Percentiles rank a stretch among this genome's conserved stretches.
Evolutionary conservation across 129 eudicot genomes (phyloP).

Genomic region (Helianthus tuberosus): DNA sequence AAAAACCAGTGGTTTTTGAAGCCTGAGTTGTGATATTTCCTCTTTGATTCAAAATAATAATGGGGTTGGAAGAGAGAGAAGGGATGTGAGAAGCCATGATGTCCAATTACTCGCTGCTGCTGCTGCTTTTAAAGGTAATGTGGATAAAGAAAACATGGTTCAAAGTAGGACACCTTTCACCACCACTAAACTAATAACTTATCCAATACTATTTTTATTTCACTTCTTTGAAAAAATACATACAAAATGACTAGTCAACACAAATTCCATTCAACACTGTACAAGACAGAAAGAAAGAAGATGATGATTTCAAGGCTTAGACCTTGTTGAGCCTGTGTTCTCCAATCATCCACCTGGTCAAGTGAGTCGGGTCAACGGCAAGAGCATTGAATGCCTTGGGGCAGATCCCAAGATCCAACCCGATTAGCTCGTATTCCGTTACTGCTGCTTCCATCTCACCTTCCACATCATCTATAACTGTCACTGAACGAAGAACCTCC

Average conservation of each 20-base stretch:
- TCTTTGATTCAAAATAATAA: constrained; percentile 9
- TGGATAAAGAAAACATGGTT: constrained; percentile 36
- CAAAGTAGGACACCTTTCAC: constrained; percentile 12
- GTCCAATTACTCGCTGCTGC: not conserved
- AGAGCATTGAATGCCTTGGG: constrained; percentile 59
- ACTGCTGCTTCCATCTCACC: constrained; percentile 80
- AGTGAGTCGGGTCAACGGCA: constrained; percentile 65
- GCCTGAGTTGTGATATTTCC: constrained; percentile 27
- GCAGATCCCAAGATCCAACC: constrained; percentile 76
- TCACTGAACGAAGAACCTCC: constrained; percentile 47
- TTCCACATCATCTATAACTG: constrained; percentile 59
- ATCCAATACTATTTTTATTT: not conserved
- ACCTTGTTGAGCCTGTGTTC: constrained; percentile 50
- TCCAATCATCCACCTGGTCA: constrained; percentile 87
- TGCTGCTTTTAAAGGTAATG: not conserved
- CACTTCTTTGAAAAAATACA: not conserved
- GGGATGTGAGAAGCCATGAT: constrained; percentile 32
- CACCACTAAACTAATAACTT: not conserved
- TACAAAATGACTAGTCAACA: not conserved
- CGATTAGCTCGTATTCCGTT: constrained; percentile 46
- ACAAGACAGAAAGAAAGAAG: not conserved
- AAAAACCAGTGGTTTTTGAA: constrained; percentile 33
- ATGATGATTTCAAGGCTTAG: not conserved
- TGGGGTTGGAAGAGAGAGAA: constrained; percentile 6
- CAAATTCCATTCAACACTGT: not conserved